phyloP scores from a whole-genome alignment of 2,329 filamentous ascomycete genomes.

The Cordyceps pruinosa region DNA sequence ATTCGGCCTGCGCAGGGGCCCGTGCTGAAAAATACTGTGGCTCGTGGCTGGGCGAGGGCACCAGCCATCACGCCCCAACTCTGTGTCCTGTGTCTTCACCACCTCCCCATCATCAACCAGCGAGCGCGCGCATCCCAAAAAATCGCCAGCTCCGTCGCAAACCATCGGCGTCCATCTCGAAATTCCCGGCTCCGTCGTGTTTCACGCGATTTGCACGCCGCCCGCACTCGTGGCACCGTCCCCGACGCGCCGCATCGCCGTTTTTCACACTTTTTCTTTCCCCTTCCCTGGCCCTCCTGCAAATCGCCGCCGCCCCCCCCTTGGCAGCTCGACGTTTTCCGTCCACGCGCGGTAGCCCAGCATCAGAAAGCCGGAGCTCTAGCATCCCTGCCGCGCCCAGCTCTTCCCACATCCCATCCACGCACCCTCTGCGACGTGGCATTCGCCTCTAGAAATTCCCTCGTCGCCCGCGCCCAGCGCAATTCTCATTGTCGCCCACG shows the following conservation, averaged over 20 bases:
- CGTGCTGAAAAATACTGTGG: constrained; percentile 41
- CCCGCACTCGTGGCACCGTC: constrained; percentile 33
- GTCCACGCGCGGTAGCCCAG: constrained; percentile 13
- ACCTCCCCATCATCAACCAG: constrained; percentile 44
- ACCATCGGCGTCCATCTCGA: constrained; percentile 52
- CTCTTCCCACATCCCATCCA: constrained; percentile 9
- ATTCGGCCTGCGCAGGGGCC: constrained; percentile 17
- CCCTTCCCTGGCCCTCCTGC: constrained; percentile 23
- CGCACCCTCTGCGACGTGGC: constrained; percentile 3
- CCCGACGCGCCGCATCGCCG: constrained; percentile 34
- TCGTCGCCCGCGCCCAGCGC: constrained; percentile 3
- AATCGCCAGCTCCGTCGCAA: constrained; percentile 53
- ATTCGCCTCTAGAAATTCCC: constrained; percentile 3
- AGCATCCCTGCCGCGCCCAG: constrained; percentile 6
- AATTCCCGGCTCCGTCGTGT: constrained; percentile 45
- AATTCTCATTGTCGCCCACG: constrained; percentile 1
- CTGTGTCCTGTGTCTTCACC: constrained; percentile 46
- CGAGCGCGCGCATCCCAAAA: constrained; percentile 54
- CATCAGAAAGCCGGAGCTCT: constrained; percentile 9
- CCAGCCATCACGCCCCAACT: constrained; percentile 43
- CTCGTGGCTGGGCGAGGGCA: constrained; percentile 31
- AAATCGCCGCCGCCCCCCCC: too few species aligned
- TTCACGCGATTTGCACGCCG: constrained; percentile 49
- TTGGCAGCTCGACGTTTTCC: constrained; percentile 20
- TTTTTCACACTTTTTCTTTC: constrained; percentile 38